Evolutionary conservation across 495 filamentous ascomycete genomes (phyloP).

Genomic region (Aspergillus egyptiacus): DNA sequence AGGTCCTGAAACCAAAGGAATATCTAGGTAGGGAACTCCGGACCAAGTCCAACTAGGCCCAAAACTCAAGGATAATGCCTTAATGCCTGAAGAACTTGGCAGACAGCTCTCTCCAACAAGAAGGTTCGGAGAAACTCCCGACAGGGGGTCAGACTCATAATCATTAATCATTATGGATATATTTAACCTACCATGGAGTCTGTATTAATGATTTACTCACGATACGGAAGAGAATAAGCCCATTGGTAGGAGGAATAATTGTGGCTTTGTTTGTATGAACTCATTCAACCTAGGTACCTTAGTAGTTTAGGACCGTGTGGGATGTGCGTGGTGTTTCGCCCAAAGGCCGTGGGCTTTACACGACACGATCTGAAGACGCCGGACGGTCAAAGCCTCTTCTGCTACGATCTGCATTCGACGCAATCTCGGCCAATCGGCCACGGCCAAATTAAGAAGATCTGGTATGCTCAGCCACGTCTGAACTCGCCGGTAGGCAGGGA

Average conservation of each 20-base stretch:
- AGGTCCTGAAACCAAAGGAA: no score
- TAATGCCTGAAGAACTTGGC: conserved; percentile 17
- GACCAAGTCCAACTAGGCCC: no score
- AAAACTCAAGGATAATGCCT: conserved; percentile 2
- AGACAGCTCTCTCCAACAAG: neutral
- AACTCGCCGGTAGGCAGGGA: neutral
- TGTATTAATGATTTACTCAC: neutral
- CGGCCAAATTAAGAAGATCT: neutral
- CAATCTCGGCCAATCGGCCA: neutral
- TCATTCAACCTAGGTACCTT: no score
- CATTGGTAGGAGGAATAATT: no score
- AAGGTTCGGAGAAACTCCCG: neutral
- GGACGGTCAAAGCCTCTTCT: neutral
- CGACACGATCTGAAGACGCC: neutral
- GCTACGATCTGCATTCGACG: neutral
- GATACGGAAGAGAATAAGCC: neutral
- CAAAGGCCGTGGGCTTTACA: neutral
- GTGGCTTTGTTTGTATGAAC: no score
- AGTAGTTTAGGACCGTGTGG: no score
- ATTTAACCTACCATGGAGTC: no score
- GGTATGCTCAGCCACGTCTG: conserved; percentile 2
- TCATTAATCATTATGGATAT: no score
- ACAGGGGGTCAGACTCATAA: neutral
- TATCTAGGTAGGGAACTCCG: no score
- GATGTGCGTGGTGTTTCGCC: conserved; percentile 1